Base-by-base conservation (phyloP, 805 yeast genomes). In the Candida taoyuanica region DNA sequence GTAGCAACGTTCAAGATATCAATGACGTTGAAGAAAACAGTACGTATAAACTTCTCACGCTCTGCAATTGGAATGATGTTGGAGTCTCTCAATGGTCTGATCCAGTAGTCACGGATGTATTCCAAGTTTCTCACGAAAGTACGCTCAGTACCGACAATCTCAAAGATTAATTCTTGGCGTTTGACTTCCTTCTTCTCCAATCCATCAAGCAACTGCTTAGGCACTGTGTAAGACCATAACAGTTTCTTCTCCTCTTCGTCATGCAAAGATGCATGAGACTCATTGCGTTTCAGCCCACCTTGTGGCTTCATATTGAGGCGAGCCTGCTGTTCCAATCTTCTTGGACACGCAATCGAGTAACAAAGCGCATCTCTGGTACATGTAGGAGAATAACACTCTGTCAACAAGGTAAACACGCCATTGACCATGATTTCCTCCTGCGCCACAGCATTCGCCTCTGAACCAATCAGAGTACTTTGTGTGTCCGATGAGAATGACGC, bases 371-470 rank as follows among this genome's bases (percentile, higher is more conserved):
- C 94, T 36, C 94, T 70, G 5, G 96, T 81, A 63, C 98, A 93
- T 0, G 98, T 93, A 24, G 98, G 96, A 0, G 97, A 88, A 56
- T 93, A 93, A 63, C 98, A 93, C 55, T 89, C 96, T 0, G 97
- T 85, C 45, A 93, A 67, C 30, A 91, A 66, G 1, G 96, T 91
- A 55, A 91, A 93, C 4, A 93, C 95, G 50, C 98, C 98, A 59
- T 85, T 85, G 9, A 87, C 88, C 18, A 20, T 20, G 8, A 41
- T 31, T 6, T 36, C 39, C 18, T 51, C 47, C 17, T 55, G 55
- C 5, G 33, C 28, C 14, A 52, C 47, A 24, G 44, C 38, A 17
- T 40, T 26, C 7, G 37, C 17, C 23, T 34, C 37, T 5, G 39
- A 20, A 2, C 36, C 39, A 15, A 33, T 29, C 14, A 38, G 33